Percentiles rank a stretch among this genome's conserved stretches.
These are phyloP conservation scores for Xanthoparmelia taractica DNA, from an alignment of 495 filamentous ascomycete species.

Conservation along the genomic window DNA sequence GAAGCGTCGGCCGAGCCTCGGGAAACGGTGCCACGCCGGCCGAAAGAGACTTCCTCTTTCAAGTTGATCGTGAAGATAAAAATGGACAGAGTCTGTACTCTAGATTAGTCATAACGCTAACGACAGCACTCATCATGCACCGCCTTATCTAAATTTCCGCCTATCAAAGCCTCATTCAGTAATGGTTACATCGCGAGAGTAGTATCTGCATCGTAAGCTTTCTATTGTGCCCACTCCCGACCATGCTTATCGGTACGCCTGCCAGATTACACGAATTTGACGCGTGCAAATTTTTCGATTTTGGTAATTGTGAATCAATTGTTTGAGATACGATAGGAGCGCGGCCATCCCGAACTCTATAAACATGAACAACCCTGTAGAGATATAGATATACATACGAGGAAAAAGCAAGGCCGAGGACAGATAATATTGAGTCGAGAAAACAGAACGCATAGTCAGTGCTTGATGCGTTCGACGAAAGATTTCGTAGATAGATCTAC, in stretches of 20 bases:
- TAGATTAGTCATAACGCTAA: not conserved
- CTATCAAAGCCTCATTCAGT: slow-evolving; percentile 6
- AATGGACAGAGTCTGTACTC: slow-evolving; percentile 9
- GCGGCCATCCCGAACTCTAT: slow-evolving; percentile 29
- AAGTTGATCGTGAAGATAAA: slow-evolving; percentile 2
- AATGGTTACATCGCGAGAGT: slow-evolving; percentile 1
- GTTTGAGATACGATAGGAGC: slow-evolving; percentile 29
- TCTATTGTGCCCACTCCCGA: not conserved
- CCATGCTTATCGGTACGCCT: slow-evolving; percentile 17
- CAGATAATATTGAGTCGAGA: slow-evolving; percentile 28
- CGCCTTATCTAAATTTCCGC: slow-evolving; percentile 7
- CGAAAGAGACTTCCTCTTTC: slow-evolving; percentile 9
- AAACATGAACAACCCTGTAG: slow-evolving; percentile 25
- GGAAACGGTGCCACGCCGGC: slow-evolving; percentile 3
- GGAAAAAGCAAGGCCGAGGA: slow-evolving; percentile 12
- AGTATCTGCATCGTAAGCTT: slow-evolving; percentile 1
- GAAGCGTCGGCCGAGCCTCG: not conserved
- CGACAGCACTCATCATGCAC: not conserved
- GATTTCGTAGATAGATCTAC: slow-evolving; percentile 27
- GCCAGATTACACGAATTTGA: slow-evolving; percentile 32
- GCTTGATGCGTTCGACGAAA: slow-evolving; percentile 33
- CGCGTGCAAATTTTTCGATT: slow-evolving; percentile 22
- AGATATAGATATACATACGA: slow-evolving; percentile 30
- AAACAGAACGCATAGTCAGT: slow-evolving; percentile 26
- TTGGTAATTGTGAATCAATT: slow-evolving; percentile 31